Percentiles rank a stretch among this genome's conserved stretches.
These are phyloP conservation scores for Collybia mongolica DNA, from an alignment of 768 basidiomycete species.

Conservation along the genomic window DNA sequence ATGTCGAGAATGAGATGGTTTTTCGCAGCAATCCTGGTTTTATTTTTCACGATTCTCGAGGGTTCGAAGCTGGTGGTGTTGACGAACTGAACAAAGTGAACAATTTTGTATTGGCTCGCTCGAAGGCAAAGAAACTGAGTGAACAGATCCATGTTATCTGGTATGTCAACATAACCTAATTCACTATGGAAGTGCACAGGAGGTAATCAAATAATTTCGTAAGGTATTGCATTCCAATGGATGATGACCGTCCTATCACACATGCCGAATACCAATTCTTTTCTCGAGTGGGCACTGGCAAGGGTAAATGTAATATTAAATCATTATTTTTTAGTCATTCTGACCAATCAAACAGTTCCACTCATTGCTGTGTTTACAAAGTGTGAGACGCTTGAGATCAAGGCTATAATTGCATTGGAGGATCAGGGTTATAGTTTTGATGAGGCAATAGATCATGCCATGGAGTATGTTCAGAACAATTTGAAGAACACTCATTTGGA, in stretches of 20 bases:
- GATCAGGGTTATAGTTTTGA: slow-evolving; percentile 11
- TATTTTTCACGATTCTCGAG: slow-evolving; percentile 44
- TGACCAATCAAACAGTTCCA: slow-evolving; percentile 26
- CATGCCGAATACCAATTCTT: slow-evolving; percentile 29
- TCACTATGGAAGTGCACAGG: no score
- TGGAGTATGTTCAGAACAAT: neutral
- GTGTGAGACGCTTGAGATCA: slow-evolving; percentile 23
- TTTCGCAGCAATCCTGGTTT: slow-evolving; percentile 30
- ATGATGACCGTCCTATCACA: slow-evolving; percentile 23
- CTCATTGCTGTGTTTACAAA: slow-evolving; percentile 38
- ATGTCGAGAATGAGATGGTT: slow-evolving; percentile 27
- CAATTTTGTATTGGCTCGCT: slow-evolving; percentile 26
- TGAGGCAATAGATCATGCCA: slow-evolving; percentile 11
- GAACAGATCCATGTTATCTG: slow-evolving; percentile 39
- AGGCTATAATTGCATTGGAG: neutral
- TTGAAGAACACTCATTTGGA: no score
- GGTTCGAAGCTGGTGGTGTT: slow-evolving; percentile 33
- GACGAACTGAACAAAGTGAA: slow-evolving; percentile 26
- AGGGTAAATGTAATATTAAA: slow-evolving; percentile 18
- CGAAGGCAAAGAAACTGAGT: slow-evolving; percentile 10
- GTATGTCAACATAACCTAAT: no score
- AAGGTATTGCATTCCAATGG: slow-evolving; percentile 38
- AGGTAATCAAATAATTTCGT: no score
- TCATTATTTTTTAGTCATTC: neutral
- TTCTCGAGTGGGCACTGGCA: slow-evolving; percentile 16